Evolutionary conservation across 306 rosid species (phyloP).

Genomic region (Citrullus mucosospermus): DNA sequence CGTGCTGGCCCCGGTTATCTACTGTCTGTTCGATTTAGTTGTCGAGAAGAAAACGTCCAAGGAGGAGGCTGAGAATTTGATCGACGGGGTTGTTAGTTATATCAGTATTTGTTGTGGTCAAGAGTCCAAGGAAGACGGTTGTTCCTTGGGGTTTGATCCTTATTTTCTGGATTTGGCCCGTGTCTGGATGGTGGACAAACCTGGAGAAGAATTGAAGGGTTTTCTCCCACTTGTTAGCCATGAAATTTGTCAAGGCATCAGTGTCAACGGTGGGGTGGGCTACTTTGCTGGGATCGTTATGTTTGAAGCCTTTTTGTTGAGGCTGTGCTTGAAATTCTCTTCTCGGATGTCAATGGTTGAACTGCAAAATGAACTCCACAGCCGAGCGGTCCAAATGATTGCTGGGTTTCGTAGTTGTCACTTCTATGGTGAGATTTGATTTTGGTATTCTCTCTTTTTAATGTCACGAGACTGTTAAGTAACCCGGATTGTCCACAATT

Average conservation of each 20-base stretch:
- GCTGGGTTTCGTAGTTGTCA: slow-evolving; percentile 36
- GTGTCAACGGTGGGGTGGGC: slow-evolving; percentile 27
- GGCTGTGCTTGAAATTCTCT: slow-evolving; percentile 33
- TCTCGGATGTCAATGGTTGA: slow-evolving; percentile 24
- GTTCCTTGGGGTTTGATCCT: slow-evolving; percentile 10
- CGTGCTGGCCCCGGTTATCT: slow-evolving; percentile 44
- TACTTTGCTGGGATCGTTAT: slow-evolving; percentile 53
- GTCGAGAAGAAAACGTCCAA: slow-evolving; percentile 2
- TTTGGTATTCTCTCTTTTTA: not conserved
- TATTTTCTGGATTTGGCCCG: slow-evolving; percentile 29
- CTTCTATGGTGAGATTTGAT: slow-evolving; percentile 45
- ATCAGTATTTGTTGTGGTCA: slow-evolving; percentile 39
- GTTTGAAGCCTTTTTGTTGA: slow-evolving; percentile 50
- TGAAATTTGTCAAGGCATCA: slow-evolving; percentile 18
- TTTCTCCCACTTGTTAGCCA: slow-evolving; percentile 50
- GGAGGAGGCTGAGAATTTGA: slow-evolving; percentile 26
- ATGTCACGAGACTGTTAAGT: not conserved
- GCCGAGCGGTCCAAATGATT: slow-evolving; percentile 34
- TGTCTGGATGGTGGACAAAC: slow-evolving; percentile 46
- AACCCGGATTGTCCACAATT: not conserved
- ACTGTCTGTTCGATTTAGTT: slow-evolving; percentile 19
- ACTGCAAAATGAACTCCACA: slow-evolving; percentile 34
- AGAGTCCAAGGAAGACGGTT: slow-evolving; percentile 6
- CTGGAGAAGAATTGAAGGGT: slow-evolving; percentile 21
- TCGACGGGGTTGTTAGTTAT: slow-evolving; percentile 41